phyloP scores from a whole-genome alignment of 331 rosid species.

The Quercus tomentella region DNA sequence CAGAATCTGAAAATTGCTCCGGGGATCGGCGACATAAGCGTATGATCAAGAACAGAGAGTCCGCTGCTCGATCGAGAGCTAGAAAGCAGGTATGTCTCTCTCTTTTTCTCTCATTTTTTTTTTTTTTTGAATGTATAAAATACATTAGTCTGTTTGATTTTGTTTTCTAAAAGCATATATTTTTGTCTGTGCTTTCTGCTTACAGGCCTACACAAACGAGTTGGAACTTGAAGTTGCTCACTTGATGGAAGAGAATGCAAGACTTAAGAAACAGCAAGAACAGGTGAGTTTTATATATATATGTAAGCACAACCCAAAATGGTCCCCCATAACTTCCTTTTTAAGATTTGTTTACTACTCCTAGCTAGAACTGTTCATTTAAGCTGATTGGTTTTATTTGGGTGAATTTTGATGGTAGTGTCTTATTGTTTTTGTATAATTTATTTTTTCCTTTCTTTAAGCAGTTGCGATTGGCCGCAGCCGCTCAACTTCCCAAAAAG shows the following conservation, averaged over 20 bases:
- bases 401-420: background rate
- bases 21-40: conserved; percentile 60
- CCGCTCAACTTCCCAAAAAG: conserved; percentile 43
- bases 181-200: background rate
- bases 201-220: conserved; percentile 85
- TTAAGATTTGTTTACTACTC: too few species aligned
- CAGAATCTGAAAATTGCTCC: conserved; percentile 21
- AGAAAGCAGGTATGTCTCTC: conserved; percentile 63
- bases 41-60: conserved; percentile 90
- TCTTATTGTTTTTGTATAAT: background rate
- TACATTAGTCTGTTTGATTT: background rate
- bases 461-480: conserved; percentile 43
- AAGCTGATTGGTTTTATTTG: background rate
- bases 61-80: conserved; percentile 94
- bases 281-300: conserved; percentile 33
- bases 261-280: conserved; percentile 53
- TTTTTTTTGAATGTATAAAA: background rate
- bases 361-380: background rate
- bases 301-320: too few species aligned
- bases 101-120: background rate
- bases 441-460: background rate
- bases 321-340: too few species aligned
- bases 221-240: conserved; percentile 52
- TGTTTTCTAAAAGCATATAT: background rate
- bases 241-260: conserved; percentile 65